Evolutionary conservation across 1,284 basidiomycete species (phyloP), one percentile per base, ranked within the genome.

Genomic region (Trichosporon ovoides): DNA sequence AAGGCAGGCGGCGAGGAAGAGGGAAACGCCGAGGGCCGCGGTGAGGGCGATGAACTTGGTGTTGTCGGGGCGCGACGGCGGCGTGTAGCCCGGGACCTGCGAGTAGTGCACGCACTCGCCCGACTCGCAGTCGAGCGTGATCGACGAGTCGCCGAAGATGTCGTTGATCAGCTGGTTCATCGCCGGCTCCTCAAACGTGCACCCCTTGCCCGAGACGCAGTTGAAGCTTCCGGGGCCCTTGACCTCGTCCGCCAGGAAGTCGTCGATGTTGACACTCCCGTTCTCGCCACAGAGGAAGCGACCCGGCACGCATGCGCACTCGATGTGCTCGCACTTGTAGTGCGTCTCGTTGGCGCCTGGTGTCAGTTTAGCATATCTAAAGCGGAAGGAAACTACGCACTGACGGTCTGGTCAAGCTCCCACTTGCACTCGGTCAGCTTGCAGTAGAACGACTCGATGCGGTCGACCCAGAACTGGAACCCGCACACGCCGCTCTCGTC

Each of bases 381-480:
- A 33, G 14, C 3, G 13, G 14, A 3, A 16, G 10, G 5, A 7
- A 7, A 34, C 3, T 7, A 59, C 67, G 64, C 53, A 67, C 66
- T 56, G 46, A 61, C 69, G 24, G 62, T 65, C 3, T 69, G 69
- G 37, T 65, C 71, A 14, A 64, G 64, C 40, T 73, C 66, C 77
- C 77, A 79, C 7, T 64, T 61, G 59, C 77, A 79, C 22, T 78
- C 71, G 38, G 87, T 82, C 40, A 98, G 81, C 13, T 85, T 84
- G 77, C 95, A 98, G 77, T 97, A 98, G 78, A 98, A 98, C 0
- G 91, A 94, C 73, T 98, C 94, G 57, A 91, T 83, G 65, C 87
- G 82, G 9, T 89, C 91, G 7, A 93, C 91, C 94, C 94, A 98
- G 80, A 98, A 98, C 76, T 98, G 92, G 81, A 97, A 97, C 38